Percentiles rank a stretch among this genome's conserved stretches.
These are phyloP conservation scores for Clavispora santaluciae DNA, from an alignment of 805 yeast species.

Conservation along the genomic window DNA sequence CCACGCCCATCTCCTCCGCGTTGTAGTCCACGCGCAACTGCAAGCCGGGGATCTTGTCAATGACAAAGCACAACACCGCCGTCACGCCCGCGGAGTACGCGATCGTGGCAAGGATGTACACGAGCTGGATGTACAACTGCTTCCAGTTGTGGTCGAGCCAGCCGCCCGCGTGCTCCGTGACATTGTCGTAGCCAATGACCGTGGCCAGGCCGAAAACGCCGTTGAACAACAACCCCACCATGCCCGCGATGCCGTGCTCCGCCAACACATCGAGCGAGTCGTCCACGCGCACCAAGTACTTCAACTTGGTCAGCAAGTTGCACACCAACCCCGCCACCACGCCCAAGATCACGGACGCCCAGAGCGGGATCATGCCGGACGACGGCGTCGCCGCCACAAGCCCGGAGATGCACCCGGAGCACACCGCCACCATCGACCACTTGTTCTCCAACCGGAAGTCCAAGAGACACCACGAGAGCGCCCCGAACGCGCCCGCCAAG, in stretches of 20 bases:
- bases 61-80: constrained; percentile 64
- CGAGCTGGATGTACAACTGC: constrained; percentile 87
- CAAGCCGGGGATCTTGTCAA: constrained; percentile 77
- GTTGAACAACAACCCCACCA: constrained; percentile 83
- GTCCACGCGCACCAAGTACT: constrained; percentile 75
- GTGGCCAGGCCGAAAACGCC: constrained; percentile 83
- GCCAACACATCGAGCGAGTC: constrained; percentile 94
- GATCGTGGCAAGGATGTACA: constrained; percentile 66
- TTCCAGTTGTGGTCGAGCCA: constrained; percentile 89
- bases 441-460: constrained; percentile 86
- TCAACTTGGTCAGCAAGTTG: constrained; percentile 85
- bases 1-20: constrained; percentile 86
- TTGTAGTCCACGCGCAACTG: constrained; percentile 75
- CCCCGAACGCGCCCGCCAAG: constrained; percentile 84
- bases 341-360: constrained; percentile 88
- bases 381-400: constrained; percentile 96
- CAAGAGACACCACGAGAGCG: constrained; percentile 83
- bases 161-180: constrained; percentile 81
- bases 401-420: constrained; percentile 95
- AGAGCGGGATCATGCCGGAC: constrained; percentile 83
- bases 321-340: constrained; percentile 76
- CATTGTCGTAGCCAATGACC: constrained; percentile 88
- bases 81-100: constrained; percentile 79
- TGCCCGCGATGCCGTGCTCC: constrained; percentile 98
- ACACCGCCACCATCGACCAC: constrained; percentile 92